phyloP scores from a whole-genome alignment of 1,284 basidiomycete genomes.

The Sphagnurus paluster region DNA sequence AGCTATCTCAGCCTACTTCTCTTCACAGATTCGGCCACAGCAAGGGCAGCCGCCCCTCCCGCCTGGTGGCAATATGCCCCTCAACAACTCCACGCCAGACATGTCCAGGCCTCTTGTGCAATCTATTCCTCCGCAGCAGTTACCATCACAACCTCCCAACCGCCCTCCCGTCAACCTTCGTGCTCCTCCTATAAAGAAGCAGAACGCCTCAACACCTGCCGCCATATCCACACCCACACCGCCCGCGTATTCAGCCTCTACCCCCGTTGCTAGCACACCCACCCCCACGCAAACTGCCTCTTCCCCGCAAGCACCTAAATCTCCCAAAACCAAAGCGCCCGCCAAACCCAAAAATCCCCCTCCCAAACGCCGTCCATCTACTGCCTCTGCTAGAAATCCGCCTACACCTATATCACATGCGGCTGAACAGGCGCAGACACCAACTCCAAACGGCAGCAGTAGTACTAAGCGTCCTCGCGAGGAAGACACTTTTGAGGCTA shows the following conservation, averaged over 20 bases:
- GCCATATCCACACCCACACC: constrained; percentile 38
- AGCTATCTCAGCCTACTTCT: constrained; percentile 9
- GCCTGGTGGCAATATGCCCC: constrained; percentile 9
- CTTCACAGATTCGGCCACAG: constrained; percentile 22
- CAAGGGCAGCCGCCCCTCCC: constrained; percentile 5
- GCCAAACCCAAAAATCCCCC: constrained; percentile 41
- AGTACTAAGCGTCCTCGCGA: constrained; percentile 61
- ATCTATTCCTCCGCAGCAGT: constrained; percentile 24
- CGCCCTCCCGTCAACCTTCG: constrained; percentile 28
- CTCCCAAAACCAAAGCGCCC: constrained; percentile 49
- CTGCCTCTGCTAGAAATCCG: constrained; percentile 35
- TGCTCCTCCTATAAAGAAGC: constrained; percentile 34
- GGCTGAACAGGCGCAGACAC: constrained; percentile 30
- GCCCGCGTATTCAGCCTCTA: constrained; percentile 33
- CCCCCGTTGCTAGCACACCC: constrained; percentile 51
- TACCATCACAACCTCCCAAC: constrained; percentile 21
- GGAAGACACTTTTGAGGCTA: constrained; percentile 43
- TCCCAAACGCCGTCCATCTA: constrained; percentile 31
- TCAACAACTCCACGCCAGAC: constrained; percentile 13
- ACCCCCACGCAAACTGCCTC: constrained; percentile 48
- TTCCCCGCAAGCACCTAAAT: constrained; percentile 52
- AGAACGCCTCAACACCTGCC: constrained; percentile 19
- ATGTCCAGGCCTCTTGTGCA: constrained; percentile 24
- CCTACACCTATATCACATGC: constrained; percentile 29
- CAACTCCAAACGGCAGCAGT: constrained; percentile 23